A percentile compares a stretch with the other conserved stretches of the same genome.
Conservation (phyloP, 768 basidiomycete genomes). For the Coprinopsis sp. region DNA sequence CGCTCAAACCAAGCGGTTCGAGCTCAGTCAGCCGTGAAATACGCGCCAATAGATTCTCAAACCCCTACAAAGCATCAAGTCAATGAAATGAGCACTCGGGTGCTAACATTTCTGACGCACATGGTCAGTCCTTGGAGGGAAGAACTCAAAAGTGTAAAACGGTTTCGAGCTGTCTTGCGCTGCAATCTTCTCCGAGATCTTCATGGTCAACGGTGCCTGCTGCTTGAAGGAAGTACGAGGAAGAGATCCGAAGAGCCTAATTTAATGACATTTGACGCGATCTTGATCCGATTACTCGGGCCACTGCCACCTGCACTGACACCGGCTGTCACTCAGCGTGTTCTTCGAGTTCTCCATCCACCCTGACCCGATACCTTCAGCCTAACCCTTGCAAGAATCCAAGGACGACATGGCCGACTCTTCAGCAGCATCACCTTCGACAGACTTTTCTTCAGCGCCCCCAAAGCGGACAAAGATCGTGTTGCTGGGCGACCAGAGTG, state of each 20-base stretch:
- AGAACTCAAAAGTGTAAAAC: slow-evolving; percentile 95
- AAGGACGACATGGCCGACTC: slow-evolving; percentile 31
- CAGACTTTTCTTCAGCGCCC: slow-evolving; percentile 84
- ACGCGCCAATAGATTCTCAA: slow-evolving; percentile 85
- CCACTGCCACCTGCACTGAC: too few species aligned
- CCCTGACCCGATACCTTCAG: neutral
- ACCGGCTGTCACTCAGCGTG: too few species aligned
- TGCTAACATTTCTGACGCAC: slow-evolving; percentile 27
- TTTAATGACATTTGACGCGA: too few species aligned
- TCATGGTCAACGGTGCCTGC: slow-evolving; percentile 41
- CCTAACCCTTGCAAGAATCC: neutral
- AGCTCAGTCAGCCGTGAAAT: slow-evolving; percentile 78
- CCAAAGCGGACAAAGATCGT: slow-evolving; percentile 97
- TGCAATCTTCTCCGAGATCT: slow-evolving; percentile 66
- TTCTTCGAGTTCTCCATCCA: too few species aligned
- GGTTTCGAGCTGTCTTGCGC: slow-evolving; percentile 42
- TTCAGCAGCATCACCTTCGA: slow-evolving; percentile 55
- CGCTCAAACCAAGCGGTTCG: slow-evolving; percentile 77
- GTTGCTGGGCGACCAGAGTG: slow-evolving; percentile 93
- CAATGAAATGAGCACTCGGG: slow-evolving; percentile 9
- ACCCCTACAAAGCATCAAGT: too few species aligned
- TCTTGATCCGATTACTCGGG: too few species aligned
- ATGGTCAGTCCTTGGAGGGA: slow-evolving; percentile 92
- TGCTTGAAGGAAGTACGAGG: neutral
- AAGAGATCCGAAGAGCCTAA: neutral